Evolutionary conservation across 345 rosid species (phyloP), one percentile per base, ranked within the genome.

Genomic region (Murraya koenigii): DNA sequence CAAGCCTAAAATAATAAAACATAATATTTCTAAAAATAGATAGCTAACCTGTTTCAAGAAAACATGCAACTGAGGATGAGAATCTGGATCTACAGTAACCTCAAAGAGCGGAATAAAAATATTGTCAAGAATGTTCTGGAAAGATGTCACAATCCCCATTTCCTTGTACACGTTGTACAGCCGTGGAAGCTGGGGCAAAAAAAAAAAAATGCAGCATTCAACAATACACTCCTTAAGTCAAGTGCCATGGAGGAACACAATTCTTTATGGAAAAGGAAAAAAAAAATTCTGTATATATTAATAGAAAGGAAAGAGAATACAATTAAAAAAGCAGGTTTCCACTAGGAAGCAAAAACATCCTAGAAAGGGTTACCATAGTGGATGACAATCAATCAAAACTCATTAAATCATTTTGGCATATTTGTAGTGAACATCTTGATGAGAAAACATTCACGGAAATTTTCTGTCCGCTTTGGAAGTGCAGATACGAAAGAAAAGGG

Each of bases 61-160:
- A 79, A 94, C 93, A 80, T 97, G 99, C 88, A 97, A 87, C 87
- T 97, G 99, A 71, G 99, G 98, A 84, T 94, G 99, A 30, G 99
- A 94, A 90, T 97, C 93, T 22, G 99, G 99, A 89, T 97, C 98
- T 19, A 94, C 88, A 0, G 99, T 94, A 78, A 90, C 99, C 88
- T 97, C 99, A 83, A 97, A 94, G 39, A 97, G 91, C 41, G 99
- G 99, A 77, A 94, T 93, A 80, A 97, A 97, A 74, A 97, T 90
- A 80, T 97, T 97, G 87, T 97, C 98, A 41, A 97, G 95, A 84
- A 97, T 97, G 85, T 94, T 97, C 86, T 97, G 99, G 83, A 97
- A 97, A 13, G 98, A 97, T 63, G 98, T 97, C 85, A 97, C 98
- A 26, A 97, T 97, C 70, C 99, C 99, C 98, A 97, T 93, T 26